phyloP scores from a whole-genome alignment of 139 green algal genomes.

The Chlamydomonas sp. region DNA sequence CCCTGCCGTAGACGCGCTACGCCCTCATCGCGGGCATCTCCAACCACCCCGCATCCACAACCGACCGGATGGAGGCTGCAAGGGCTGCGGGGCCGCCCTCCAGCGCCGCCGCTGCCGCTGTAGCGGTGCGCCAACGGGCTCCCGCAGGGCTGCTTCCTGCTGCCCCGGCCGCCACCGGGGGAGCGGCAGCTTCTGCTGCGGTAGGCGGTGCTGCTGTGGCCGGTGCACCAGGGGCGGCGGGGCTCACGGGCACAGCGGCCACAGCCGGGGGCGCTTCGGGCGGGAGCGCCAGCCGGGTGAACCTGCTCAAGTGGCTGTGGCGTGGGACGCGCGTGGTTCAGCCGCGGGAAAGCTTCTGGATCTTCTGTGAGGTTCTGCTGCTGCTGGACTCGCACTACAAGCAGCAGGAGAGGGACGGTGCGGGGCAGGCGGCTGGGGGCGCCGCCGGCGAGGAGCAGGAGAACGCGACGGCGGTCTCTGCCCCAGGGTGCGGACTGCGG shows the following conservation, averaged over 20 bases:
- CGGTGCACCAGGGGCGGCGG: neutral
- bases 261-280: neutral
- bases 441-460: neutral
- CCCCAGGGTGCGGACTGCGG: conserved; percentile 19
- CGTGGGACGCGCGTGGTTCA: conserved; percentile 43
- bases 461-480: neutral
- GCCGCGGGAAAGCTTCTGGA: conserved; percentile 56
- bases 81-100: too few species aligned
- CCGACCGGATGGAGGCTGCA: too few species aligned
- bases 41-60: too few species aligned
- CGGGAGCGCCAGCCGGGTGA: neutral
- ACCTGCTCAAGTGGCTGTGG: conserved; percentile 58
- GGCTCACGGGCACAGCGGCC: neutral
- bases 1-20: too few species aligned
- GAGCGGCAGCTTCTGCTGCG: neutral
- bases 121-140: too few species aligned
- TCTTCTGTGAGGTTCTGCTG: conserved; percentile 73
- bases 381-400: conserved; percentile 46
- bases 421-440: too few species aligned
- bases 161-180: too few species aligned
- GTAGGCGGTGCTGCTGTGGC: neutral
- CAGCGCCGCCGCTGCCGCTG: too few species aligned
- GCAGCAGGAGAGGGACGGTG: neutral
- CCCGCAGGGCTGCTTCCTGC: too few species aligned
- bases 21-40: too few species aligned